Conservation (phyloP, 1,139 yeast species). For the Lodderomyces metapsilosis region DNA sequence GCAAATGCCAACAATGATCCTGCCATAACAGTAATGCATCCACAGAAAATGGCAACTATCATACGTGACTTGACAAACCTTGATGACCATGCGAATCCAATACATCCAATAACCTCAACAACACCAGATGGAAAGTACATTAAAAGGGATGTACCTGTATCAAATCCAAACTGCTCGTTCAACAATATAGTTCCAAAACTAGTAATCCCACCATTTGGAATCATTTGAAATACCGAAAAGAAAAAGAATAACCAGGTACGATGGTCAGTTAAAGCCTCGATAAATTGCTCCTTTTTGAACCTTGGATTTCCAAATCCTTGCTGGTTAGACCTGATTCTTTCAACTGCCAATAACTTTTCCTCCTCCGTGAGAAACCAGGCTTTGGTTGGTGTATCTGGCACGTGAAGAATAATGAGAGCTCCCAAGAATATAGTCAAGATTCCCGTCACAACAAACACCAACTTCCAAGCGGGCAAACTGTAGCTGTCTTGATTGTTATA, state of each 20-base stretch:
- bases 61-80: slow-evolving; percentile 35
- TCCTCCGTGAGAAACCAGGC: slow-evolving; percentile 43
- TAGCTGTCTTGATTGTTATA: slow-evolving; percentile 17
- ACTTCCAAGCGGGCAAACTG: slow-evolving; percentile 29
- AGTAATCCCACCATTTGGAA: slow-evolving; percentile 41
- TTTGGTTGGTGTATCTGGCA: slow-evolving; percentile 30
- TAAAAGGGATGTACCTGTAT: slow-evolving; percentile 25
- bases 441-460: slow-evolving; percentile 33
- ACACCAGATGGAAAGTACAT: slow-evolving; percentile 39
- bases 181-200: slow-evolving; percentile 48
- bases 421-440: slow-evolving; percentile 28
- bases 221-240: slow-evolving; percentile 26
- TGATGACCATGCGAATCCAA: slow-evolving; percentile 27
- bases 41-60: slow-evolving; percentile 43
- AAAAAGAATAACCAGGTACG: slow-evolving; percentile 43
- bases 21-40: slow-evolving; percentile 34
- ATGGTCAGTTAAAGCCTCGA: too few species aligned
- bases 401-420: slow-evolving; percentile 19
- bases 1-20: slow-evolving; percentile 52
- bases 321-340: too few species aligned
- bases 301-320: too few species aligned
- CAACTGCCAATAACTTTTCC: slow-evolving; percentile 44
- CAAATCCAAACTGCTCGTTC: slow-evolving; percentile 42
- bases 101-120: slow-evolving; percentile 38
- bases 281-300: too few species aligned